These are phyloP conservation scores for Mortierella alpina DNA, from an alignment of 192 early-diverging fungal genomes.

Conservation along the genomic window DNA sequence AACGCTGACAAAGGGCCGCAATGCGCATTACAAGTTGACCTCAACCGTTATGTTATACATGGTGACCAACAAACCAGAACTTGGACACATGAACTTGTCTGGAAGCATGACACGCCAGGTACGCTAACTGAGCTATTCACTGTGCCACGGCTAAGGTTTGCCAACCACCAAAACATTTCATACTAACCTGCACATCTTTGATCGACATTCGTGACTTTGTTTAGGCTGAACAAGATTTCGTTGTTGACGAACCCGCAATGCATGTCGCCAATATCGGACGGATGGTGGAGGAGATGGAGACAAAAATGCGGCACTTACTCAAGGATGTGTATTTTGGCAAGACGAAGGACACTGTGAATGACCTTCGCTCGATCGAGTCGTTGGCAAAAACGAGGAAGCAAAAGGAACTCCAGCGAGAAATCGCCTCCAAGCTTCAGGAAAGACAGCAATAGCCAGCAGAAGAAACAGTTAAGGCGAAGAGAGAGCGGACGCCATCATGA, in stretches of 20 bases:
- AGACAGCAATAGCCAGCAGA: conserved; percentile 30
- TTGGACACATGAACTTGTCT: conserved; percentile 85
- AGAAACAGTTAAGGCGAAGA: too few species aligned
- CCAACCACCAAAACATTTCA: neutral
- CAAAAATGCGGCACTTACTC: conserved; percentile 94
- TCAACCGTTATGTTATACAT: conserved; percentile 97
- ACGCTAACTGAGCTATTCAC: conserved; percentile 1
- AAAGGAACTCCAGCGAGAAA: conserved; percentile 81
- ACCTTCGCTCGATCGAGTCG: conserved; percentile 83
- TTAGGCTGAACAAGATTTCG: conserved; percentile 86
- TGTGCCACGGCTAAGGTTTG: neutral
- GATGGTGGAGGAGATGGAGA: conserved; percentile 98
- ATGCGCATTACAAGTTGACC: conserved; percentile 95
- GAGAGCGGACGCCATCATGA: too few species aligned
- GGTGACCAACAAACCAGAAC: conserved; percentile 72
- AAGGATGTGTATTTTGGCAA: conserved; percentile 96
- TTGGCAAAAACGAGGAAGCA: conserved; percentile 81
- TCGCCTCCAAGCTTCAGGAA: conserved; percentile 77
- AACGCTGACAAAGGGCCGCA: conserved; percentile 85
- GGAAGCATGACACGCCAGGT: conserved; percentile 96
- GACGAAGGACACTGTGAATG: conserved; percentile 96
- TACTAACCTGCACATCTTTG: neutral
- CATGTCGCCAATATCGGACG: conserved; percentile 96
- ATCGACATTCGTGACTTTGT: neutral
- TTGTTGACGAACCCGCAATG: conserved; percentile 75